phyloP scores from a whole-genome alignment of 805 yeast species.

The Candida piceae region DNA sequence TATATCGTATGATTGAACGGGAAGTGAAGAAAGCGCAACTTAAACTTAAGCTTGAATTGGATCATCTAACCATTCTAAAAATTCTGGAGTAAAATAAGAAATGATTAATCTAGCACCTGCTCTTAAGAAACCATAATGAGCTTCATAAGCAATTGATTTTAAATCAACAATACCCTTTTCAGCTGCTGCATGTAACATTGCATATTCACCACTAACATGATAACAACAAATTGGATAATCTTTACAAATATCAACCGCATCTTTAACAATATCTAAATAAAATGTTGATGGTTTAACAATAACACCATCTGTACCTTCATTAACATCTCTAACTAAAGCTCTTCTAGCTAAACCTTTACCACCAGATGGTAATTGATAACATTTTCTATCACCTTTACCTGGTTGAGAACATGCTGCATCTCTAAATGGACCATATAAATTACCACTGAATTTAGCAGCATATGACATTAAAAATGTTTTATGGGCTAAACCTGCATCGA shows the following conservation, averaged over 20 bases:
- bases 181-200: constrained; percentile 98
- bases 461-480: constrained; percentile 87
- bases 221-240: constrained; percentile 92
- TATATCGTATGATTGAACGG: no score
- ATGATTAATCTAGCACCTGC: constrained; percentile 94
- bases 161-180: constrained; percentile 90
- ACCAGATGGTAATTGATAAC: constrained; percentile 90
- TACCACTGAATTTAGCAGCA: constrained; percentile 90
- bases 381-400: constrained; percentile 82
- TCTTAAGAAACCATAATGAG: constrained; percentile 85
- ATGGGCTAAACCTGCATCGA: constrained; percentile 79
- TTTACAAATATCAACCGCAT: constrained; percentile 74
- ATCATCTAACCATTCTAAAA: constrained; percentile 80
- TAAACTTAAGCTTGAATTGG: constrained; percentile 1
- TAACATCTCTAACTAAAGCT: constrained; percentile 79
- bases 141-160: constrained; percentile 72
- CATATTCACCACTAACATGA: constrained; percentile 96
- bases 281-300: constrained; percentile 96
- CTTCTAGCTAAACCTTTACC: constrained; percentile 92
- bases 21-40: no score
- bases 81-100: constrained; percentile 92
- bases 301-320: constrained; percentile 93
- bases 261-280: constrained; percentile 84
- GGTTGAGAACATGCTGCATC: constrained; percentile 96
- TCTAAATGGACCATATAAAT: constrained; percentile 92